Percentiles rank a stretch among this genome's conserved stretches.
phyloP scores from a whole-genome alignment of 257 asterid genomes.

The Forsythia viridissima region DNA sequence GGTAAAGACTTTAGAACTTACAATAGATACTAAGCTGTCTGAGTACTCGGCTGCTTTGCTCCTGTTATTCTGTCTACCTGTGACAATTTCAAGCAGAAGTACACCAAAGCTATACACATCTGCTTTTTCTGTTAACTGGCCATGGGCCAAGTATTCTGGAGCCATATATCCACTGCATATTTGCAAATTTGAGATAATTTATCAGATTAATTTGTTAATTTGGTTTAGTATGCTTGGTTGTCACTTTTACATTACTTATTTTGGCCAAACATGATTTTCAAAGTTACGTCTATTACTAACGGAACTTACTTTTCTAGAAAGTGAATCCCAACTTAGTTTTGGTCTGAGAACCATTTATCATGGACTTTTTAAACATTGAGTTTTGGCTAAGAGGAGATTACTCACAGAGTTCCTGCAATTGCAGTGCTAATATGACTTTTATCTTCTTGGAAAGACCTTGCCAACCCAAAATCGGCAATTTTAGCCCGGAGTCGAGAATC shows the following conservation, averaged over 20 bases:
- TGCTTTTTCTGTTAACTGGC: conserved; percentile 63
- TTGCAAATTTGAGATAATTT: conserved; percentile 2
- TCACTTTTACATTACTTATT: too few relatives aligned
- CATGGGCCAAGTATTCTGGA: conserved; percentile 66
- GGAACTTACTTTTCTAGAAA: too few relatives aligned
- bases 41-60: conserved; percentile 57
- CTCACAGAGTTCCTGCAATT: conserved; percentile 84
- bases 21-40: conserved; percentile 55
- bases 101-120: conserved; percentile 77
- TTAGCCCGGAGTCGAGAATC: conserved; percentile 62
- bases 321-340: too few relatives aligned
- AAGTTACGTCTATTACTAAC: too few relatives aligned
- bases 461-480: conserved; percentile 85
- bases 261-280: too few relatives aligned
- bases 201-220: neutral
- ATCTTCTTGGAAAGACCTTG: conserved; percentile 74
- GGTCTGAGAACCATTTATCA: too few relatives aligned
- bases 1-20: too few relatives aligned
- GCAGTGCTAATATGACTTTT: conserved; percentile 77
- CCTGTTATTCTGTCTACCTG: conserved; percentile 64
- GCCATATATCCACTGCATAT: conserved; percentile 73
- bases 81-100: conserved; percentile 61
- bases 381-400: too few relatives aligned
- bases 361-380: too few relatives aligned
- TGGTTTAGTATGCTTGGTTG: too few relatives aligned